Conservation (phyloP, 2,329 filamentous ascomycete genomes). For the Cladophialophora bantiana region DNA sequence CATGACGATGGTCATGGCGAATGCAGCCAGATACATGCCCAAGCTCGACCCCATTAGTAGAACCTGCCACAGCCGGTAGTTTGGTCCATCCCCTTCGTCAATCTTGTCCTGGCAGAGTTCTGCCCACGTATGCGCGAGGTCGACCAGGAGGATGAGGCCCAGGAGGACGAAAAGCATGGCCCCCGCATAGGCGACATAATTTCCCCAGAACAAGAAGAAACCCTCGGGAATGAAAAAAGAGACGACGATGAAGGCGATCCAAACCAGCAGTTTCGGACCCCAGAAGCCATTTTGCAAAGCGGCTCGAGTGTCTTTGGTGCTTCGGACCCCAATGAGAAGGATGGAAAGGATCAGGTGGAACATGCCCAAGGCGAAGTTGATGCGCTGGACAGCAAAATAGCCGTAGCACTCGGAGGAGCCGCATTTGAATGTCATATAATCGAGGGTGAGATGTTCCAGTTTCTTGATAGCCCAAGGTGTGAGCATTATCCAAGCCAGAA, state of each 20-base stretch:
- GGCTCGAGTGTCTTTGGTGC: conserved; percentile 85
- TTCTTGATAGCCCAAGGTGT: conserved; percentile 98
- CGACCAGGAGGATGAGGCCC: conserved; percentile 88
- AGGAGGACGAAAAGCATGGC: conserved; percentile 94
- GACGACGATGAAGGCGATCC: conserved; percentile 83
- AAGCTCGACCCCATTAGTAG: conserved; percentile 91
- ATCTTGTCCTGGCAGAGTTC: conserved; percentile 96
- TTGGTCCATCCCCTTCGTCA: conserved; percentile 65
- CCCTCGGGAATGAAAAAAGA: conserved; percentile 94
- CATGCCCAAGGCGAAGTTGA: conserved; percentile 95
- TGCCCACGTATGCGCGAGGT: conserved; percentile 95
- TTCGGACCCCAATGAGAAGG: conserved; percentile 83
- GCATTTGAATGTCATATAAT: conserved; percentile 96
- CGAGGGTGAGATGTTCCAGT: conserved; percentile 85
- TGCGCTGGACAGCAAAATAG: conserved; percentile 94
- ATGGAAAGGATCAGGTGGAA: conserved; percentile 89
- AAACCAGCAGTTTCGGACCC: conserved; percentile 93
- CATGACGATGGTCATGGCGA: conserved; percentile 95
- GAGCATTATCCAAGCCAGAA: conserved; percentile 98
- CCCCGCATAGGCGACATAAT: conserved; percentile 86
- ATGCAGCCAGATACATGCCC: conserved; percentile 87
- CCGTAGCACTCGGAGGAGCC: conserved; percentile 84
- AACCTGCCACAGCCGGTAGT: conserved; percentile 80
- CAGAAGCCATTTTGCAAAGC: conserved; percentile 97
- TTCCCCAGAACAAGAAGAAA: conserved; percentile 96